phyloP scores from a whole-genome alignment of 352 stramenopile genomes.

The Phytopythium kandeliae region DNA sequence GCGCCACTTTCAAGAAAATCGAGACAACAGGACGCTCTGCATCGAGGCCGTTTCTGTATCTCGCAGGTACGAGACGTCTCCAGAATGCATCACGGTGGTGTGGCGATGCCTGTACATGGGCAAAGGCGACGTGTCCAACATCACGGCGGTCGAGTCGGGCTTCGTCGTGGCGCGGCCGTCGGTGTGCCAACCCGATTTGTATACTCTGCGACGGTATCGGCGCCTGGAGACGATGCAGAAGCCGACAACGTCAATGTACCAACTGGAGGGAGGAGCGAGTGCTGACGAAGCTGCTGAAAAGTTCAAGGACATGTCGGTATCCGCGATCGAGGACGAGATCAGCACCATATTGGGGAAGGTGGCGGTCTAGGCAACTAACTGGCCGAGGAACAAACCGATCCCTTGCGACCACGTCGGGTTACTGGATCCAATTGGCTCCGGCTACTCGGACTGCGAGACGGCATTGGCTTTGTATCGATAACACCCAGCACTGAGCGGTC shows the following conservation, averaged over 20 bases:
- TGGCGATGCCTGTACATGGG: not conserved
- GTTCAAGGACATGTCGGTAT: not conserved
- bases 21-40: not conserved
- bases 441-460: no score
- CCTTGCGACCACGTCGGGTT: no score
- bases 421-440: no score
- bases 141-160: not conserved
- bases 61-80: not conserved
- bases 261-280: not conserved
- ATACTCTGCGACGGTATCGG: not conserved
- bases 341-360: not conserved
- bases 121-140: not conserved
- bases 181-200: not conserved
- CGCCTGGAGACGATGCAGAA: not conserved
- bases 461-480: no score
- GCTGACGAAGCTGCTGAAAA: not conserved
- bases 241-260: not conserved
- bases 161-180: not conserved
- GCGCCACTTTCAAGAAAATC: not conserved
- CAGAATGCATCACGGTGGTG: not conserved
- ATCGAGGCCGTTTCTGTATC: not conserved
- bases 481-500: no score
- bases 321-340: not conserved
- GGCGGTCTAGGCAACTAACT: no score
- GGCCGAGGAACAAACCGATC: no score